These are phyloP conservation scores for Ogataea allantospora DNA, from an alignment of 805 yeast genomes.

Conservation along the genomic window DNA sequence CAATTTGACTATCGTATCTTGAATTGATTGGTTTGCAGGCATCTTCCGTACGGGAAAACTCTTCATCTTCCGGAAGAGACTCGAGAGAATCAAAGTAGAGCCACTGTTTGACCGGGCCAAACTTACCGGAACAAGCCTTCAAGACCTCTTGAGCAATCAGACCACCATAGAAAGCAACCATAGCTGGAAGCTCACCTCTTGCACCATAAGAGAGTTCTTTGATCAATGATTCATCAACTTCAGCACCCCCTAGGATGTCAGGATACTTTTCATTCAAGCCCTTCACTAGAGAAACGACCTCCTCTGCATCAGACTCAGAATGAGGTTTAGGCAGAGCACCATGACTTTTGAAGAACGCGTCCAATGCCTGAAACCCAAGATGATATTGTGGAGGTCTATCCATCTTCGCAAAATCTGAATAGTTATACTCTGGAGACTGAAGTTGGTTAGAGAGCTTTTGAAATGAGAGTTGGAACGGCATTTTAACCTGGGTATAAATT, in stretches of 20 bases:
- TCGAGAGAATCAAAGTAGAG: slow-evolving; percentile 93
- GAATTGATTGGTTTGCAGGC: slow-evolving; percentile 73
- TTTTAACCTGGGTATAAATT: slow-evolving; percentile 86
- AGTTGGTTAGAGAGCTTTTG: slow-evolving; percentile 65
- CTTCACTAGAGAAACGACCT: slow-evolving; percentile 57
- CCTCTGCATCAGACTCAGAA: slow-evolving; percentile 70
- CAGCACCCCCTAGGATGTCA: slow-evolving; percentile 50
- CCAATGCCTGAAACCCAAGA: slow-evolving; percentile 86
- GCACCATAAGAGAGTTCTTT: slow-evolving; percentile 80
- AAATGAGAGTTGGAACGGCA: slow-evolving; percentile 65
- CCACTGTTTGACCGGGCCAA: slow-evolving; percentile 89
- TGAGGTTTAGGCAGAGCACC: slow-evolving; percentile 76
- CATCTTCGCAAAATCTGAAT: slow-evolving; percentile 90
- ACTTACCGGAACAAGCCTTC: slow-evolving; percentile 93
- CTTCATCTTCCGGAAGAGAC: slow-evolving; percentile 66
- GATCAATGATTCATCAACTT: slow-evolving; percentile 62
- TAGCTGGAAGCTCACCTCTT: slow-evolving; percentile 86
- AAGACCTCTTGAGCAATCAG: slow-evolving; percentile 94
- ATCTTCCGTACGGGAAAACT: slow-evolving; percentile 62
- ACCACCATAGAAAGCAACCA: slow-evolving; percentile 90
- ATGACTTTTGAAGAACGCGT: slow-evolving; percentile 64
- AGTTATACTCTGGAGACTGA: slow-evolving; percentile 70
- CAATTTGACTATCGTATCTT: slow-evolving; percentile 93
- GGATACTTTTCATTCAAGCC: slow-evolving; percentile 59
- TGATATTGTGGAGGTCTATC: slow-evolving; percentile 91